Conservation (phyloP, 805 yeast species). For the Metschnikowia vanudenii region DNA sequence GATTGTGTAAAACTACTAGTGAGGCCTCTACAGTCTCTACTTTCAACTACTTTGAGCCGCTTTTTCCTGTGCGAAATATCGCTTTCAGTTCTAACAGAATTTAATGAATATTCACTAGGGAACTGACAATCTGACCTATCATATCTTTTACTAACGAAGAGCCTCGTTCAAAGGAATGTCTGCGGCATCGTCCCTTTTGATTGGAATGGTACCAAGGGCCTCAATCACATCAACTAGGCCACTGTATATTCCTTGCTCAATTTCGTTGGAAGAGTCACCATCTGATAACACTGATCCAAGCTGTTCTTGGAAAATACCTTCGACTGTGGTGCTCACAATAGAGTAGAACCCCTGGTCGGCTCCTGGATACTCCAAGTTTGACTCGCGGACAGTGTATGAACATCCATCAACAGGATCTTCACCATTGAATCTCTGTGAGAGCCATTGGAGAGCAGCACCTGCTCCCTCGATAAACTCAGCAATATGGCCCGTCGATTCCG, state of each 20-base stretch:
- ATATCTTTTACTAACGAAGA: no score
- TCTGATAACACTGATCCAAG: slow-evolving; percentile 7
- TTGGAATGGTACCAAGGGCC: slow-evolving; percentile 7
- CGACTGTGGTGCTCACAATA: slow-evolving; percentile 3
- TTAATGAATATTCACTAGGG: no score
- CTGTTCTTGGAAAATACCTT: slow-evolving; percentile 1
- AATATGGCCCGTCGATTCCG: slow-evolving; percentile 26
- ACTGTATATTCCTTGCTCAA: background rate
- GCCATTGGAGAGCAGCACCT: slow-evolving; percentile 15
- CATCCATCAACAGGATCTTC: slow-evolving; percentile 14
- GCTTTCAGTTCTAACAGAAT: no score
- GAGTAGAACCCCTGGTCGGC: slow-evolving; percentile 9
- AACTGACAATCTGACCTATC: no score
- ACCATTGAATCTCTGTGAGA: slow-evolving; percentile 14
- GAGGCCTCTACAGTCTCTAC: no score
- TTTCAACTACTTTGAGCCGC: no score
- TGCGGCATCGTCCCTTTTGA: slow-evolving; percentile 1
- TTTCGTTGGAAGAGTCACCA: background rate
- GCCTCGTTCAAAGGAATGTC: background rate
- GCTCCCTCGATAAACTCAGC: slow-evolving; percentile 20
- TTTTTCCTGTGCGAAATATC: no score
- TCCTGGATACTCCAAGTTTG: slow-evolving; percentile 17
- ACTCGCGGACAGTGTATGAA: slow-evolving; percentile 7
- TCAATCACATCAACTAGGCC: slow-evolving; percentile 1
- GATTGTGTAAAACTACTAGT: no score